Conservation (phyloP, 768 basidiomycete genomes). For the Floccularia luteovirens region DNA sequence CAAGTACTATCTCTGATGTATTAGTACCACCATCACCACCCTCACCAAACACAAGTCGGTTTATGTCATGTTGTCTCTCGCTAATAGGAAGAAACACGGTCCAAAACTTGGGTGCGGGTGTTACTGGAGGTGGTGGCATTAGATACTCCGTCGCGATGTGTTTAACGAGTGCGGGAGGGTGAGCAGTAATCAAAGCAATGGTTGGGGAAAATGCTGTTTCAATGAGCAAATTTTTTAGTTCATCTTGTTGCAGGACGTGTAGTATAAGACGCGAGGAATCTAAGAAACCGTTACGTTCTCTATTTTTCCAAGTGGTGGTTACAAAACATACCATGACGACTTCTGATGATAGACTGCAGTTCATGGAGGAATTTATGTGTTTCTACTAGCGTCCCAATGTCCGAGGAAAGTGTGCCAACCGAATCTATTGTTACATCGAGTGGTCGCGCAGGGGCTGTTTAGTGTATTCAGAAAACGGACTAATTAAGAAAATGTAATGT, state of each 20-base stretch:
- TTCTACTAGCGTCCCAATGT: slow-evolving; percentile 46
- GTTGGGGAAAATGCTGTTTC: slow-evolving; percentile 60
- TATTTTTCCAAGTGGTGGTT: slow-evolving; percentile 2
- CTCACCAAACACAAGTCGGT: slow-evolving; percentile 51
- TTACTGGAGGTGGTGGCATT: slow-evolving; percentile 59
- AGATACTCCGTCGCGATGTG: slow-evolving; percentile 69
- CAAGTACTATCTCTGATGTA: slow-evolving; percentile 48
- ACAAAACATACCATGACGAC: slow-evolving; percentile 39
- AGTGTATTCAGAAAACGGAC: slow-evolving; percentile 5
- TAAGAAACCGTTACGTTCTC: slow-evolving; percentile 12
- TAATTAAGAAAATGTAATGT: slow-evolving; percentile 3
- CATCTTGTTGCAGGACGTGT: slow-evolving; percentile 42
- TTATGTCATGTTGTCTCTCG: slow-evolving; percentile 50
- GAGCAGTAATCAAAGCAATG: slow-evolving; percentile 55
- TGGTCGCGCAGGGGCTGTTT: slow-evolving; percentile 33
- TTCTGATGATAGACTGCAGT: slow-evolving; percentile 34
- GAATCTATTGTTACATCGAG: slow-evolving; percentile 68
- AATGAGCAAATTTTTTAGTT: slow-evolving; percentile 46
- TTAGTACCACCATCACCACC: slow-evolving; percentile 42
- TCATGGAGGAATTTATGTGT: slow-evolving; percentile 44
- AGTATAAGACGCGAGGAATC: slow-evolving; percentile 53
- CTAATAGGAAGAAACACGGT: slow-evolving; percentile 64
- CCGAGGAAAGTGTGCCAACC: slow-evolving; percentile 53
- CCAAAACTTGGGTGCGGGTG: slow-evolving; percentile 72
- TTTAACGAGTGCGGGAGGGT: slow-evolving; percentile 61